Base-by-base conservation (phyloP, 1,139 yeast genomes). In the Yamadazyma atmosphaerica region DNA sequence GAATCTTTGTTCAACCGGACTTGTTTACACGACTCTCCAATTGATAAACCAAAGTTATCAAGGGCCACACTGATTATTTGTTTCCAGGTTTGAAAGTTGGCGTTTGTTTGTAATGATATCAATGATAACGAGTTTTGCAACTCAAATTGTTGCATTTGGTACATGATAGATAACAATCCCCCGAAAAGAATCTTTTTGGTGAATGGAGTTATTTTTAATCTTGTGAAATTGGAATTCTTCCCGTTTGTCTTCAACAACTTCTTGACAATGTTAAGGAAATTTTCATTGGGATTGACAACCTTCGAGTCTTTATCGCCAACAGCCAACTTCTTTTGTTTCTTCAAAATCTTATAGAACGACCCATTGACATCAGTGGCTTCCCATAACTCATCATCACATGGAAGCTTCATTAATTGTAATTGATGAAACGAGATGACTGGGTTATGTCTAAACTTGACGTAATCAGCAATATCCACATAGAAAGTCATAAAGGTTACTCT, bases 401-500 rank as follows among this genome's bases (percentile, higher is more conserved):
- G 96, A 52, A 87, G 63, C 29, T 63, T 67, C 31, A 86, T 71
- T 41, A 87, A 61, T 51, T 88, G 89, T 35, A 88, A 69, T 51
- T 87, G 89, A 53, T 81, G 84, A 23, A 87, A 83, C 40, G 81
- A 74, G 33, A 87, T 69, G 33, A 79, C 78, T 15, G 86, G 75
- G 28, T 81, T 74, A 59, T 87, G 95, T 8, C 95, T 83, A 59
- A 84, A 86, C 41, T 86, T 76, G 19, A 84, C 76, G 23, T 88
- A 85, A 61, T 87, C 95, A 16, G 83, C 75, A 2, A 83, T 81
- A 59, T 87, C 96, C 52, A 85, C 68, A 52, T 83, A 83, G 56
- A 87, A 87, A 5, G 94, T 88, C 81, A 85, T 79, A 42, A 83
- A 77, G 0, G 94, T 87, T 1, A 85, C 75, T 38, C 96, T 65